Percentiles rank a stretch among this genome's conserved stretches.
Evolutionary conservation across 2,329 filamentous ascomycete genomes (phyloP).

Genomic region (Cladosporium sp.): DNA sequence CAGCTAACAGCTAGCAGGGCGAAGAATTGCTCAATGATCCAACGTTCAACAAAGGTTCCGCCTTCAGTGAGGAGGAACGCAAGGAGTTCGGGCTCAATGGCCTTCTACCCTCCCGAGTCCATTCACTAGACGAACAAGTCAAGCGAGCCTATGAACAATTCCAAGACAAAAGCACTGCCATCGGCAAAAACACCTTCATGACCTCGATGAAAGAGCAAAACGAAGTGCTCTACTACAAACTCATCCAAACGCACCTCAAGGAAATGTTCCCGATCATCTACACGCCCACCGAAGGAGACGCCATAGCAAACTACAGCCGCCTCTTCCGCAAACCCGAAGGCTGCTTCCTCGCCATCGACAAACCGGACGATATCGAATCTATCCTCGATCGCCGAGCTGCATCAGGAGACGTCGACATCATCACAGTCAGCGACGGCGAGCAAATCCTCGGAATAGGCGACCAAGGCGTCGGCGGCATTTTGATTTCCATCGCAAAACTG

Average conservation of each 20-base stretch:
- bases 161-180: conserved; percentile 52
- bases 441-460: conserved; percentile 83
- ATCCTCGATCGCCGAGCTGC: conserved; percentile 59
- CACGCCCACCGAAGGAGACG: conserved; percentile 84
- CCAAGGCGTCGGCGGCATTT: conserved; percentile 77
- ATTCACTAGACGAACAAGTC: conserved; percentile 72
- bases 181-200: conserved; percentile 85
- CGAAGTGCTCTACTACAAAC: conserved; percentile 72
- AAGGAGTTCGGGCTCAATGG: conserved; percentile 65
- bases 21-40: conserved; percentile 57
- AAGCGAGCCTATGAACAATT: conserved; percentile 79
- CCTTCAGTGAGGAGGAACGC: conserved; percentile 66
- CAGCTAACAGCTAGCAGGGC: conserved; percentile 20
- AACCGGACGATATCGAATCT: conserved; percentile 57
- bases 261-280: conserved; percentile 93
- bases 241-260: conserved; percentile 70
- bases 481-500: conserved; percentile 80
- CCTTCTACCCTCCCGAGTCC: conserved; percentile 65
- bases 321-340: conserved; percentile 75
- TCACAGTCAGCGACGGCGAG: conserved; percentile 72
- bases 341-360: conserved; percentile 69
- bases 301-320: conserved; percentile 77
- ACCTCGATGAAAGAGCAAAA: conserved; percentile 83
- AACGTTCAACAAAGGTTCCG: conserved; percentile 79
- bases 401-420: conserved; percentile 79